A percentile compares a stretch with the other conserved stretches of the same genome.
These are phyloP conservation scores for Sporothrix mexicana DNA, from an alignment of 2,329 filamentous ascomycete species.

Conservation along the genomic window DNA sequence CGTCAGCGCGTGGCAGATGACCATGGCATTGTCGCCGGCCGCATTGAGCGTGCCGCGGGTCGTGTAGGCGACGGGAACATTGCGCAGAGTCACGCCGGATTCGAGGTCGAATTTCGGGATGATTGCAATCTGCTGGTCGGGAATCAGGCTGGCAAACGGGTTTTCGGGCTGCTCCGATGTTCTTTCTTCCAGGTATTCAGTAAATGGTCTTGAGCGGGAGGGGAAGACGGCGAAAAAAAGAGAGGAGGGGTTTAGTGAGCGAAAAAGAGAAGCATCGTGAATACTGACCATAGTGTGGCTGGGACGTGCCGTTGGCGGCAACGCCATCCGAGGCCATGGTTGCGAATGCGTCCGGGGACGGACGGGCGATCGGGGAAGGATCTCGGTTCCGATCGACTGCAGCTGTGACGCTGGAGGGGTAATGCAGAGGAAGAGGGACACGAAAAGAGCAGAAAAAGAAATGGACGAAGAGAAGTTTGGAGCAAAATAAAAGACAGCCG, in stretches of 20 bases:
- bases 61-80: slow-evolving; percentile 74
- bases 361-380: background rate
- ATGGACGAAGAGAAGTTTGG: background rate
- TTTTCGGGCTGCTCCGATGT: slow-evolving; percentile 80
- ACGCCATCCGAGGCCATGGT: slow-evolving; percentile 32
- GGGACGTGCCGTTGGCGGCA: slow-evolving; percentile 33
- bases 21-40: slow-evolving; percentile 69
- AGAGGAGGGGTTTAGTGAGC: background rate
- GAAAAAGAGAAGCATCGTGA: background rate
- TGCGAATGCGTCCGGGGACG: background rate
- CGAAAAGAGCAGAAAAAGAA: background rate
- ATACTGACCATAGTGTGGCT: slow-evolving; percentile 38
- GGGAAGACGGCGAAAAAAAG: slow-evolving; percentile 14
- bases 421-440: background rate
- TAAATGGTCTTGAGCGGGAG: slow-evolving; percentile 49
- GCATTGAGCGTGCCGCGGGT: slow-evolving; percentile 66
- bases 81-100: slow-evolving; percentile 81
- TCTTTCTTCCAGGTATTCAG: slow-evolving; percentile 73
- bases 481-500: background rate
- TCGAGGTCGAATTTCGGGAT: slow-evolving; percentile 92
- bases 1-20: slow-evolving; percentile 83
- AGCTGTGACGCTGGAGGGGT: slow-evolving; percentile 5
- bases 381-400: background rate
- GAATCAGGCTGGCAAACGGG: slow-evolving; percentile 83
- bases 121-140: slow-evolving; percentile 84